phyloP scores from a whole-genome alignment of 495 filamentous ascomycete species.

The Penicillium taxi region DNA sequence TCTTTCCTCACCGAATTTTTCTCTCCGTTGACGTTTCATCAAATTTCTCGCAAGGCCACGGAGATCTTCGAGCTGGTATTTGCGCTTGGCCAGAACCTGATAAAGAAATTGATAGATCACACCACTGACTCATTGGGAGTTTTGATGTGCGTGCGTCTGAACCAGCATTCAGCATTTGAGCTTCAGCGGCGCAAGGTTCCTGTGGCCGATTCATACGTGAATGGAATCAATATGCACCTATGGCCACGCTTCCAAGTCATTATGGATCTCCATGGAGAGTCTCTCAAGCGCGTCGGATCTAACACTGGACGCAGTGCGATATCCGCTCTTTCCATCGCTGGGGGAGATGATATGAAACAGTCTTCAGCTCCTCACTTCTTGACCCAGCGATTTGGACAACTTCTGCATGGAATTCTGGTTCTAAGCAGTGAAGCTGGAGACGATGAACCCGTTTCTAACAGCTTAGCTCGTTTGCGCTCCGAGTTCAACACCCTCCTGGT shows the following conservation, averaged over 20 bases:
- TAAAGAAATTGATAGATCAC: constrained; percentile 64
- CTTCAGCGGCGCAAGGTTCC: constrained; percentile 86
- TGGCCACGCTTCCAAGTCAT: constrained; percentile 93
- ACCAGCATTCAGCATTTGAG: constrained; percentile 88
- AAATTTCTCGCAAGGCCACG: constrained; percentile 57
- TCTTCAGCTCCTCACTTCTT: constrained; percentile 85
- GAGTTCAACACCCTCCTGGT: constrained; percentile 74
- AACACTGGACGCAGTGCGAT: constrained; percentile 46
- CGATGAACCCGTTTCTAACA: constrained; percentile 82
- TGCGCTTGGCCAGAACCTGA: constrained; percentile 64
- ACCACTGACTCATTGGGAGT: constrained; percentile 80
- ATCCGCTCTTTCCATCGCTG: constrained; percentile 49
- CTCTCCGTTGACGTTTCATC: constrained; percentile 50
- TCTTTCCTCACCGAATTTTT: constrained; percentile 89
- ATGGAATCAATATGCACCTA: constrained; percentile 87
- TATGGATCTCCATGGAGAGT: constrained; percentile 89
- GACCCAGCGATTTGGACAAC: constrained; percentile 86
- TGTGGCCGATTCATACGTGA: constrained; percentile 82
- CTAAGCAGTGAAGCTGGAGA: constrained; percentile 83
- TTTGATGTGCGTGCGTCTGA: constrained; percentile 83
- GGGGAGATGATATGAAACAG: constrained; percentile 49
- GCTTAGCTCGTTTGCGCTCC: constrained; percentile 61
- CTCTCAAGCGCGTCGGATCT: constrained; percentile 54
- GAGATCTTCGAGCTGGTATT: constrained; percentile 84
- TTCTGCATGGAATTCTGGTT: constrained; percentile 74